Conservation (phyloP, 2,329 filamentous ascomycete genomes). For the Clarireedia monteithiana region DNA sequence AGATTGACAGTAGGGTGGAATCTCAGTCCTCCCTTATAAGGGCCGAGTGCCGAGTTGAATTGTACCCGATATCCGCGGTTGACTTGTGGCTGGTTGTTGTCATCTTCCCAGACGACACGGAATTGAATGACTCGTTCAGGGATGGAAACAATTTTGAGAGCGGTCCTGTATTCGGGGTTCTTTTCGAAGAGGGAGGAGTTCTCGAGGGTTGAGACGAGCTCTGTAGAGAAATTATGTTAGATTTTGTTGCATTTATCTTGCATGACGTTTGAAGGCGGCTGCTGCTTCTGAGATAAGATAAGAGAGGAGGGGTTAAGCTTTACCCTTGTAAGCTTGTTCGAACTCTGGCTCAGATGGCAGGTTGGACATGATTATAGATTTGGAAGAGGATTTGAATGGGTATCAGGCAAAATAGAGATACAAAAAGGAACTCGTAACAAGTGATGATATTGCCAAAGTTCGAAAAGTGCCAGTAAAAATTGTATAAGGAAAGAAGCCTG, state of each 20-base stretch:
- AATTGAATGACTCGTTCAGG: slow-evolving; percentile 97
- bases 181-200: slow-evolving; percentile 87
- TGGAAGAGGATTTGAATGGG: neutral
- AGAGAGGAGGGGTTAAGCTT: slow-evolving; percentile 25
- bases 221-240: slow-evolving; percentile 37
- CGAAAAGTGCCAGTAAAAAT: neutral
- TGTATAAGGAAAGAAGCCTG: neutral
- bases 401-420: neutral
- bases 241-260: neutral
- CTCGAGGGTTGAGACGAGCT: slow-evolving; percentile 92
- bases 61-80: slow-evolving; percentile 95
- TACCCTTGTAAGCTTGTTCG: slow-evolving; percentile 96
- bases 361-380: slow-evolving; percentile 58
- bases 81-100: slow-evolving; percentile 80
- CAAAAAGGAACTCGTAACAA: too few species aligned
- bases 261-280: neutral
- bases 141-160: slow-evolving; percentile 78
- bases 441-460: too few species aligned
- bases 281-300: neutral
- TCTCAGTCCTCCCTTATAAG: slow-evolving; percentile 95
- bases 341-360: slow-evolving; percentile 89
- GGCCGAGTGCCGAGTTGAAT: slow-evolving; percentile 95
- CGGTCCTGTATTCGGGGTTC: slow-evolving; percentile 89
- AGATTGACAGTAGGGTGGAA: slow-evolving; percentile 87
- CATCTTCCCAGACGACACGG: slow-evolving; percentile 94